Conservation (phyloP, 768 basidiomycete species). For the Kwoniella sp. region DNA sequence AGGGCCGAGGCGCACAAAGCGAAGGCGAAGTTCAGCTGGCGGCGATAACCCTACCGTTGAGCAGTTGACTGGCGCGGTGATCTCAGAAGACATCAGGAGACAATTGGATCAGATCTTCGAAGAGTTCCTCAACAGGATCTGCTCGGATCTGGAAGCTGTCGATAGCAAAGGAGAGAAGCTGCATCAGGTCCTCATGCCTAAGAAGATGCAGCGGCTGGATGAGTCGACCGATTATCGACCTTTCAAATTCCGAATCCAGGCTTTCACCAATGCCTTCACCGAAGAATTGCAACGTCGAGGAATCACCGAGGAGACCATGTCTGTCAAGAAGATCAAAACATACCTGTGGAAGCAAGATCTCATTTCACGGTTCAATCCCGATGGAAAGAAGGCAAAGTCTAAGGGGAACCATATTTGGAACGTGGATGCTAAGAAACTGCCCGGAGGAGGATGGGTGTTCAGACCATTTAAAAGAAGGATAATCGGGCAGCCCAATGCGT, state of each 20-base stretch:
- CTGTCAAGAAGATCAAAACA: constrained; percentile 92
- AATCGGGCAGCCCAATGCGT: constrained; percentile 75
- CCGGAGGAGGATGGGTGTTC: constrained; percentile 74
- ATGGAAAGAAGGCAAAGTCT: constrained; percentile 98
- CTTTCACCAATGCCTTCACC: constrained; percentile 92
- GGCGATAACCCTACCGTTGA: constrained; percentile 32
- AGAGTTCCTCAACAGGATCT: constrained; percentile 80
- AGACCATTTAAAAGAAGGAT: constrained; percentile 85
- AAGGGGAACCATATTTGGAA: constrained; percentile 99
- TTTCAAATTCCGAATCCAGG: constrained; percentile 98
- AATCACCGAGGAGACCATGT: constrained; percentile 89
- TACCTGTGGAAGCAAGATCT: constrained; percentile 91
- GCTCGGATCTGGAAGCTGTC: constrained; percentile 87
- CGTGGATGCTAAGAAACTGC: constrained; percentile 83
- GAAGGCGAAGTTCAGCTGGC: constrained; percentile 46
- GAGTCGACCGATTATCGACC: constrained; percentile 96
- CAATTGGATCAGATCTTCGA: constrained; percentile 91
- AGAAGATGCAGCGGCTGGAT: constrained; percentile 93
- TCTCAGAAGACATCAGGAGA: constrained; percentile 66
- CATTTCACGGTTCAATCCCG: constrained; percentile 96
- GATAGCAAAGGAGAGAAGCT: constrained; percentile 95
- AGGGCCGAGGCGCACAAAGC: constrained; percentile 38
- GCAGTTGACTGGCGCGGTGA: constrained; percentile 32
- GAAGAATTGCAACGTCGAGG: constrained; percentile 86
- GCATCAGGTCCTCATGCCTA: constrained; percentile 97